These are phyloP conservation scores for Ascosphaera apis DNA, from an alignment of 2,329 filamentous ascomycete genomes.

Conservation along the genomic window DNA sequence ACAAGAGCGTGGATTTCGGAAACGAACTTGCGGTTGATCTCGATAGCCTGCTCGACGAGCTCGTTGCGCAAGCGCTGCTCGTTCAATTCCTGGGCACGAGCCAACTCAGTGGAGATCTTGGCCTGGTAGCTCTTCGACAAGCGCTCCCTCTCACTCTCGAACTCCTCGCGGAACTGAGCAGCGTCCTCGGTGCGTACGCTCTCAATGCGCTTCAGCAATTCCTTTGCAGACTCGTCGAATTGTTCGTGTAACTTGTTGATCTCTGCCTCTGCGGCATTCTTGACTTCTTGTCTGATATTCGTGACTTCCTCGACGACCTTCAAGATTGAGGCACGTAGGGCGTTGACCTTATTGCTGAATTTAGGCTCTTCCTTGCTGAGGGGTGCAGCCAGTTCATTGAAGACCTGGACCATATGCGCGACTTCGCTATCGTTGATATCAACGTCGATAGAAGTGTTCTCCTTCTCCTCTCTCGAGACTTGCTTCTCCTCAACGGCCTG, in stretches of 20 bases:
- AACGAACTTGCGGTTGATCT: constrained; percentile 66
- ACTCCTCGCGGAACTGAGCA: constrained; percentile 63
- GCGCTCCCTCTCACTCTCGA: constrained; percentile 64
- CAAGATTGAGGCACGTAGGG: constrained; percentile 22
- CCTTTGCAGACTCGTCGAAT: constrained; percentile 68
- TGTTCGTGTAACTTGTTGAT: constrained; percentile 48
- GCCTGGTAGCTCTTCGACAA: constrained; percentile 57
- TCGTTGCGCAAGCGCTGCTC: constrained; percentile 67
- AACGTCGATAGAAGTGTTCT: background rate
- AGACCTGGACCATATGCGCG: background rate
- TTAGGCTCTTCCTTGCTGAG: background rate
- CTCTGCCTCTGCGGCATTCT: constrained; percentile 50
- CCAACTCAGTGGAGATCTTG: constrained; percentile 54
- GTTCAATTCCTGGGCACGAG: constrained; percentile 55
- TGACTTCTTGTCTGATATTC: constrained; percentile 43
- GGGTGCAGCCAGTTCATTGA: background rate
- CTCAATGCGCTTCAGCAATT: constrained; percentile 76
- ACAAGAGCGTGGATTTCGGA: constrained; percentile 57
- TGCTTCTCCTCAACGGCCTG: background rate
- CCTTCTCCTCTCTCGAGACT: background rate
- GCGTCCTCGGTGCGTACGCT: constrained; percentile 62
- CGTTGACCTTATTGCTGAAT: background rate
- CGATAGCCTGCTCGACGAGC: constrained; percentile 73
- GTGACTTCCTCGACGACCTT: constrained; percentile 61
- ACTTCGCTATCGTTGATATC: background rate